phyloP scores from a whole-genome alignment of 1,284 basidiomycete genomes.

The Leccinum angustisporum region DNA sequence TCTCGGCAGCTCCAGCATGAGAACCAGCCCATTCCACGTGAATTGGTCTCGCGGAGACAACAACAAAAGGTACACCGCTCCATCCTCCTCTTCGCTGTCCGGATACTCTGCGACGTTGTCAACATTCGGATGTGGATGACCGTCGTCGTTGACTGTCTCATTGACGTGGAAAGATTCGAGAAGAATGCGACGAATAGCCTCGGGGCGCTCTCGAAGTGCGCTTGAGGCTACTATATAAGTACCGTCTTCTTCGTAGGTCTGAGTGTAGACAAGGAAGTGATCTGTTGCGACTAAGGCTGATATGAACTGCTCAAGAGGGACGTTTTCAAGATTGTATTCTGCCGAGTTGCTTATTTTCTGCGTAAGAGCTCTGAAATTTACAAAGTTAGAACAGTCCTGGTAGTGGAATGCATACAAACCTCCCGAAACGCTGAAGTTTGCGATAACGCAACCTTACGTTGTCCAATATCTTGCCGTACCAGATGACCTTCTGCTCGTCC shows the following conservation, averaged over 20 bases:
- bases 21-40: slow-evolving; percentile 92
- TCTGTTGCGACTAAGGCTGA: slow-evolving; percentile 80
- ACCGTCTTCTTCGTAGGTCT: slow-evolving; percentile 86
- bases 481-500: slow-evolving; percentile 79
- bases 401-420: slow-evolving; percentile 47
- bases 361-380: slow-evolving; percentile 61
- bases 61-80: slow-evolving; percentile 76
- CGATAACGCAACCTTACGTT: slow-evolving; percentile 91
- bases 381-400: slow-evolving; percentile 11
- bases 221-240: slow-evolving; percentile 92
- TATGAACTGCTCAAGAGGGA: slow-evolving; percentile 83
- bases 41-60: slow-evolving; percentile 87
- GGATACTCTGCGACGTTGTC: slow-evolving; percentile 48
- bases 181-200: slow-evolving; percentile 80
- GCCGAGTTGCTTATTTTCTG: slow-evolving; percentile 94
- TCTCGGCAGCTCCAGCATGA: slow-evolving; percentile 66
- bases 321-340: slow-evolving; percentile 85
- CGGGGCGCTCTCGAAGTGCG: slow-evolving; percentile 81
- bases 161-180: slow-evolving; percentile 81
- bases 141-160: slow-evolving; percentile 59
- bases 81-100: slow-evolving; percentile 55
- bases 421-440: slow-evolving; percentile 90
- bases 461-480: slow-evolving; percentile 94
- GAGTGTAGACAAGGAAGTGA: slow-evolving; percentile 95
- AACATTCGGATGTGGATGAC: slow-evolving; percentile 41